Evolutionary conservation across 1,284 basidiomycete species (phyloP).

Genomic region (Ustilago vetiveriae): DNA sequence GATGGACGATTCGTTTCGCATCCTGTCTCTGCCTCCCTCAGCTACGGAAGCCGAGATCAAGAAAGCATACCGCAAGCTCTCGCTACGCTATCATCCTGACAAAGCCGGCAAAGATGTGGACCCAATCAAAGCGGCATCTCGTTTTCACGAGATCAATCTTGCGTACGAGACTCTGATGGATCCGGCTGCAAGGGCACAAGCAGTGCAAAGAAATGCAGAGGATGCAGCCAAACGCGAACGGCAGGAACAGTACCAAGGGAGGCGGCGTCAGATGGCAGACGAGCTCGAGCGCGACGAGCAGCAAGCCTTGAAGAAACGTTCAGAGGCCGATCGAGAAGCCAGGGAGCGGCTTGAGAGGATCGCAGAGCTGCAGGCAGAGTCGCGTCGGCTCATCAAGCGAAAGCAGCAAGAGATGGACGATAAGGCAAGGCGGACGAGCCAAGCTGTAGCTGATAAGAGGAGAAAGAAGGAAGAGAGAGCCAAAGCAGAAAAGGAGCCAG

Average conservation of each 20-base stretch:
- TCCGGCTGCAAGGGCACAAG: slow-evolving; percentile 80
- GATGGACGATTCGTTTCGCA: slow-evolving; percentile 50
- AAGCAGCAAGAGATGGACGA: slow-evolving; percentile 40
- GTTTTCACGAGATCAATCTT: slow-evolving; percentile 86
- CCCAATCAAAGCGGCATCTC: slow-evolving; percentile 72
- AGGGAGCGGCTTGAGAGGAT: slow-evolving; percentile 28
- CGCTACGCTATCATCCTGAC: slow-evolving; percentile 60
- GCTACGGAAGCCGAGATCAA: slow-evolving; percentile 84
- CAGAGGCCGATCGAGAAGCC: slow-evolving; percentile 67
- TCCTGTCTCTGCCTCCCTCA: slow-evolving; percentile 75
- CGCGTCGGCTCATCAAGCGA: slow-evolving; percentile 38
- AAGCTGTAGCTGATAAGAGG: slow-evolving; percentile 12
- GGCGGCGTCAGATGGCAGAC: slow-evolving; percentile 81
- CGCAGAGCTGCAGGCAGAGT: slow-evolving; percentile 37
- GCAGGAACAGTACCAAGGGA: slow-evolving; percentile 79
- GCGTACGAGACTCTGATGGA: slow-evolving; percentile 87
- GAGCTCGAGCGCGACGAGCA: slow-evolving; percentile 85
- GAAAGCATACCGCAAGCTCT: slow-evolving; percentile 73
- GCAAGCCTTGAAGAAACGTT: slow-evolving; percentile 73
- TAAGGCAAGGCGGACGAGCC: slow-evolving; percentile 10
- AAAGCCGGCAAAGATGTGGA: slow-evolving; percentile 59
- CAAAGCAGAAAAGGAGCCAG: slow-evolving; percentile 24
- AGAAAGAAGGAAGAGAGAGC: slow-evolving; percentile 26
- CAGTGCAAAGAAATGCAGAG: slow-evolving; percentile 80
- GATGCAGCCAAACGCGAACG: slow-evolving; percentile 78